Conservation (phyloP, 2,329 filamentous ascomycete species). For the Coniochaeta sp. region DNA sequence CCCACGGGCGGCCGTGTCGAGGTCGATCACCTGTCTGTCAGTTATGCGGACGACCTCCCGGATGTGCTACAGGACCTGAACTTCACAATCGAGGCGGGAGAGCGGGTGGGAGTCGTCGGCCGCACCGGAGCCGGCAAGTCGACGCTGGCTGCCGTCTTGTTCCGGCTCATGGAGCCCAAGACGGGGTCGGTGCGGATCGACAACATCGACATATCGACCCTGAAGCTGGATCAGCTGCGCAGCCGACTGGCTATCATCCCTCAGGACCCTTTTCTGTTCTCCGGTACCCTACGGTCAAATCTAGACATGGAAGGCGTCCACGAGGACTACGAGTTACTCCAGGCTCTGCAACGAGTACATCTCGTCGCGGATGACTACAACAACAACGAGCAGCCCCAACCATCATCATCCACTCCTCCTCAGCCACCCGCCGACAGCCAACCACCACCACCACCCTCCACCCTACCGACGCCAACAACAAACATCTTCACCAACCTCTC, state of each 20-base stretch:
- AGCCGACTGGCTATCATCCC: slow-evolving; percentile 59
- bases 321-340: slow-evolving; percentile 54
- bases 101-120: slow-evolving; percentile 58
- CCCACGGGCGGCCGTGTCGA: slow-evolving; percentile 30
- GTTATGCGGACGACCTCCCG: slow-evolving; percentile 27
- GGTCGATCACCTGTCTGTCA: slow-evolving; percentile 28
- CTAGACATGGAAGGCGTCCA: slow-evolving; percentile 56
- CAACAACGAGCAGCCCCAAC: slow-evolving; percentile 21
- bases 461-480: background rate
- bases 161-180: slow-evolving; percentile 46
- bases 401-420: slow-evolving; percentile 11
- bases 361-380: slow-evolving; percentile 40
- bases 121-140: slow-evolving; percentile 61
- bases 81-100: slow-evolving; percentile 36
- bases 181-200: slow-evolving; percentile 37
- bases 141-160: slow-evolving; percentile 57
- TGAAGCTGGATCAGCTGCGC: slow-evolving; percentile 54
- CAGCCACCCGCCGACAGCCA: background rate
- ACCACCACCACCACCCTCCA: background rate
- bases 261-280: slow-evolving; percentile 61
- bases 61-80: slow-evolving; percentile 29
- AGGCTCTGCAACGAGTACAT: slow-evolving; percentile 52
- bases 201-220: slow-evolving; percentile 44
- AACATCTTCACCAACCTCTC: slow-evolving; percentile 25
- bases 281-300: slow-evolving; percentile 56